These are phyloP conservation scores for Pyropia yezoensis DNA, from an alignment of 23 red algal genomes.

Conservation along the genomic window DNA sequence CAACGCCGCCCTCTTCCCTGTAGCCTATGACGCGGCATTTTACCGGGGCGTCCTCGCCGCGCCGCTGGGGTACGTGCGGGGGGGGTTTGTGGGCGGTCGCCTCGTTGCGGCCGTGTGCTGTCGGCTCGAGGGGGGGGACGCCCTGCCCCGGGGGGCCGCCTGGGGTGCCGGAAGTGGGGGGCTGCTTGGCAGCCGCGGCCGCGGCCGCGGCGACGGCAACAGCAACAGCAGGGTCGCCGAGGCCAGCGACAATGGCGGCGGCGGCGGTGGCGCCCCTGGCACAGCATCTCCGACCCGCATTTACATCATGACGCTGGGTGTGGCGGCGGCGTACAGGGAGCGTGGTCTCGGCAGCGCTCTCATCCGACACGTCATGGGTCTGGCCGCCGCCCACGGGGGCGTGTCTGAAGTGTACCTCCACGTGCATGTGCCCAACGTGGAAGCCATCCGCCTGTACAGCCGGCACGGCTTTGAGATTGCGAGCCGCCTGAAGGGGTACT, in stretches of 20 bases:
- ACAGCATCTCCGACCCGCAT: conserved; percentile 14
- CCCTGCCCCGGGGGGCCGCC: not conserved
- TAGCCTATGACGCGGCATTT: conserved; percentile 49
- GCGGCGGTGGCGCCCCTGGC: not conserved
- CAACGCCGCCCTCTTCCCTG: conserved; percentile 59
- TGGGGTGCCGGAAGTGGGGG: not conserved
- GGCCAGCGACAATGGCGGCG: not conserved
- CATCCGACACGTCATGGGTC: conserved; percentile 45
- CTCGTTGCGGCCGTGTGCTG: conserved; percentile 40
- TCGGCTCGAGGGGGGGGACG: conserved; percentile 9
- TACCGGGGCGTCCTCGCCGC: conserved; percentile 44
- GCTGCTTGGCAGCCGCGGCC: not conserved
- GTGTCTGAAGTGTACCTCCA: conserved; percentile 70
- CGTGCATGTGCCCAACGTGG: conserved; percentile 63
- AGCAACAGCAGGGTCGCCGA: not conserved
- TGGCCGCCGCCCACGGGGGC: conserved; percentile 26
- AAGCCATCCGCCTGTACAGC: conserved; percentile 53
- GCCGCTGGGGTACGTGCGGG: conserved; percentile 34
- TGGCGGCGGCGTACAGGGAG: conserved; percentile 77
- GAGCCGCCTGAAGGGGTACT: conserved; percentile 42
- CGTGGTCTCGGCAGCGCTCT: conserved; percentile 52
- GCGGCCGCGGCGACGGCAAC: not conserved
- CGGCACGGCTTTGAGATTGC: conserved; percentile 48
- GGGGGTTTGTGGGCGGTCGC: conserved; percentile 28
- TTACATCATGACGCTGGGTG: conserved; percentile 86